Percentiles rank a stretch among this genome's conserved stretches.
Evolutionary conservation across 2,329 filamentous ascomycete species (phyloP).

Genomic region (Stachybotrys chlorohalonatus): DNA sequence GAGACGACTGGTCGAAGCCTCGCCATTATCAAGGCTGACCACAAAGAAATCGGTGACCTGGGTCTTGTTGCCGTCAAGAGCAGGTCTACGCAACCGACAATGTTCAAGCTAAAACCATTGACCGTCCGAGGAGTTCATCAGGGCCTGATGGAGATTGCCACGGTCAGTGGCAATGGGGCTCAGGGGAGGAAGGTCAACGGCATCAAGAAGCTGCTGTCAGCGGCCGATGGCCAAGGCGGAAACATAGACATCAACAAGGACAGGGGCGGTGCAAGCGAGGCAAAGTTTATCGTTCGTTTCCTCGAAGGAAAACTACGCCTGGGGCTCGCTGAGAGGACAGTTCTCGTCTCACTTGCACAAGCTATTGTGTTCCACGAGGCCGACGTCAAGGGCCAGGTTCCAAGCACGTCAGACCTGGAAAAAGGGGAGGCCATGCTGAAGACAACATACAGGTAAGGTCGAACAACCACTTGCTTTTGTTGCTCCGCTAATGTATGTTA

Average conservation of each 20-base stretch:
- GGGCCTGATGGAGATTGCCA: constrained; percentile 81
- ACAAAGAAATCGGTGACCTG: constrained; percentile 92
- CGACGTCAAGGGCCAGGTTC: constrained; percentile 57
- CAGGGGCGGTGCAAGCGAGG: constrained; percentile 89
- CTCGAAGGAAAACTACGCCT: constrained; percentile 89
- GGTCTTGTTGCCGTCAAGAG: constrained; percentile 94
- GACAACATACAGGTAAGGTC: constrained; percentile 63
- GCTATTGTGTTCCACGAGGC: constrained; percentile 80
- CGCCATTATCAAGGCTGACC: constrained; percentile 85
- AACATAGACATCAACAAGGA: constrained; percentile 88
- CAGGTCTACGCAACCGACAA: constrained; percentile 87
- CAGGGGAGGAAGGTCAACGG: constrained; percentile 85
- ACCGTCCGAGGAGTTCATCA: constrained; percentile 82
- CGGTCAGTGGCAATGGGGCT: constrained; percentile 73
- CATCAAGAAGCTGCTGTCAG: constrained; percentile 94
- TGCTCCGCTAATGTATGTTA: constrained; percentile 20
- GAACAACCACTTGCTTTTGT: not conserved
- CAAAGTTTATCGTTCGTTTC: constrained; percentile 88
- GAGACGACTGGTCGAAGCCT: constrained; percentile 86
- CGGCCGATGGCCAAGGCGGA: constrained; percentile 67
- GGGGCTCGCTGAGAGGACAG: constrained; percentile 84
- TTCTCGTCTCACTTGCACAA: constrained; percentile 82
- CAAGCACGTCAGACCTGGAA: constrained; percentile 67
- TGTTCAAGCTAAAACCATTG: constrained; percentile 94
- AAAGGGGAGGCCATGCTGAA: constrained; percentile 82